These are phyloP conservation scores for Xanthoparmelia taractica DNA, from an alignment of 495 filamentous ascomycete genomes.

Conservation along the genomic window DNA sequence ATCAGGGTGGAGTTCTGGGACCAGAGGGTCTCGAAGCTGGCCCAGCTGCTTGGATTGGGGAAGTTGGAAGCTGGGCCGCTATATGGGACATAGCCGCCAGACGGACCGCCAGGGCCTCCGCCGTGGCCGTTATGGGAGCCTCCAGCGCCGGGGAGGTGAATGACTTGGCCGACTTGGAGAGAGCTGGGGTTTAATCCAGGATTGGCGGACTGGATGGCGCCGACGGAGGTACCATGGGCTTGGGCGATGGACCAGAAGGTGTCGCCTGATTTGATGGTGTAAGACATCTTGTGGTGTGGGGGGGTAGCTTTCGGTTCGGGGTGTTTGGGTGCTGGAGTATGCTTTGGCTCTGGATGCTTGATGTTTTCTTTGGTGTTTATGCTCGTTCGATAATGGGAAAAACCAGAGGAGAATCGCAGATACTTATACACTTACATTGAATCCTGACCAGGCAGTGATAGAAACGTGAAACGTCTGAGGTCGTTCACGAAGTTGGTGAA, in stretches of 20 bases:
- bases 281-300: constrained; percentile 1
- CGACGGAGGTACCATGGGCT: constrained; percentile 10
- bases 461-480: background rate
- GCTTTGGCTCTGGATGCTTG: background rate
- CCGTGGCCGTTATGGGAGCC: background rate
- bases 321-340: background rate
- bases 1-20: constrained; percentile 17
- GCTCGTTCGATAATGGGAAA: background rate
- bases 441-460: background rate
- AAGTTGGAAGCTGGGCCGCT: constrained; percentile 13
- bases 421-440: background rate
- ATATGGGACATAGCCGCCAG: constrained; percentile 11
- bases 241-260: constrained; percentile 18
- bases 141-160: constrained; percentile 11
- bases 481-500: background rate
- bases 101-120: constrained; percentile 4
- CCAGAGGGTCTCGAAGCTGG: constrained; percentile 16
- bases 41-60: constrained; percentile 15
- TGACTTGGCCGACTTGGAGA: constrained; percentile 20
- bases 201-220: constrained; percentile 14
- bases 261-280: constrained; percentile 17
- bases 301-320: background rate
- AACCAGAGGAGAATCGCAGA: too few relatives aligned
- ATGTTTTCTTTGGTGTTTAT: background rate
- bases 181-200: constrained; percentile 14